Base-by-base conservation (phyloP, 1,139 yeast species). In the Suhomyces kunorum region DNA sequence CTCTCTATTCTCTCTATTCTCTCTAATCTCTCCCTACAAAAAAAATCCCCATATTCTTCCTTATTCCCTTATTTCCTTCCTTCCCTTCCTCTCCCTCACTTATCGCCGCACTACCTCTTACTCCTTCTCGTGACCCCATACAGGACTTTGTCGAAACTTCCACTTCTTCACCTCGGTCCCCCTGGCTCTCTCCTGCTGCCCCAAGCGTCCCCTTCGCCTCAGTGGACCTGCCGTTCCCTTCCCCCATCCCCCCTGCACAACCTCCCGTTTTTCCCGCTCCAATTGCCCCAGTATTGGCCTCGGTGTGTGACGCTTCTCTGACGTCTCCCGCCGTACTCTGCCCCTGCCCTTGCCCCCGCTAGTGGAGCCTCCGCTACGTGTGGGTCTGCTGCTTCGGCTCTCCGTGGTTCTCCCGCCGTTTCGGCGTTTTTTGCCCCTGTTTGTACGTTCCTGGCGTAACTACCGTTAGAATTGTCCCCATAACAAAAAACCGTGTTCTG, bases 101-200 rank as follows among this genome's bases (percentile, higher is more conserved):
- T 18, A 6, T 20, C 24, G 8, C 24, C n/a, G 8, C n/a, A 25
- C 15, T 25, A 12, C 15, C 12, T 25, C 12, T 13, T 12, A 14
- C 23, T 7, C 9, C 28, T 19, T 9, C 19, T 27, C 29, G 29
- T 27, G 29, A 27, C 29, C 29, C 29, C 29, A 27, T 27, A 19
- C 29, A 27, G 29, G 29, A 27, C 29, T 27, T 27, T 27, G 29
- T 27, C 29, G 29, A 27, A 18, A 6, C 22, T 29, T 31, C 34
- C 13, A 22, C 20, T 22, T 15, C 26, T 16, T 20, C 24, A 8
- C 7, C 22, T 20, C 22, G 9, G 9, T 13, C 27, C 15, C 28
- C 27, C 17, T 15, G 27, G 17, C 34, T 20, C 27, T 22, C 34
- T 31, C 9, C 34, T 27, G 27, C 26, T 22, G 15, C 12, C 14